Percentiles rank a stretch among this genome's conserved stretches.
phyloP scores from a whole-genome alignment of 768 basidiomycete species.

The Termitomyces sp. region DNA sequence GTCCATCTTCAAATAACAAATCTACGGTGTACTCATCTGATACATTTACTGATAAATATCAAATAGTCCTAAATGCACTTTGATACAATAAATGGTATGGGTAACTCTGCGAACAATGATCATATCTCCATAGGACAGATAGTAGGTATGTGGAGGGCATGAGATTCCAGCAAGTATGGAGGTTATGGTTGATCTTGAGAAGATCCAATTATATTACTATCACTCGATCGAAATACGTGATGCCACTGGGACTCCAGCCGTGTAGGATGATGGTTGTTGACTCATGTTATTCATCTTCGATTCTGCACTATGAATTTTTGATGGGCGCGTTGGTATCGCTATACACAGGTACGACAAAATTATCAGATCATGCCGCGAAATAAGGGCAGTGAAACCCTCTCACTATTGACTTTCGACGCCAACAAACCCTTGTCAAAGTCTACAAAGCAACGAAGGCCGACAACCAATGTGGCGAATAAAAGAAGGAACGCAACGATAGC shows the following conservation, averaged over 20 bases:
- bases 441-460: constrained; percentile 75
- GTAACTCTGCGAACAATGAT: background rate
- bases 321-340: constrained; percentile 48
- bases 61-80: background rate
- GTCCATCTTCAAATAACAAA: no score
- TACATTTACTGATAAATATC: background rate
- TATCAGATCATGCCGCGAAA: constrained; percentile 26
- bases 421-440: constrained; percentile 83
- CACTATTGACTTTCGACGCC: constrained; percentile 72
- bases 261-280: constrained; percentile 46
- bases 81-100: background rate
- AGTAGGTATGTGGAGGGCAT: constrained; percentile 8
- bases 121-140: background rate
- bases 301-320: constrained; percentile 38
- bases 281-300: constrained; percentile 38
- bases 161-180: background rate
- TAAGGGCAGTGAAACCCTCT: constrained; percentile 32
- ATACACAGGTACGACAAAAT: constrained; percentile 25
- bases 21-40: no score
- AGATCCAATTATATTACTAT: constrained; percentile 10
- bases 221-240: constrained; percentile 80
- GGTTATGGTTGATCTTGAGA: background rate
- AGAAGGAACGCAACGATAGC: constrained; percentile 77
- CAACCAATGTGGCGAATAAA: constrained; percentile 66
- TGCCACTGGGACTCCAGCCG: constrained; percentile 50